A percentile compares a stretch with the other conserved stretches of the same genome.
These are phyloP conservation scores for Mariannaea elegans DNA, from an alignment of 2,329 filamentous ascomycete genomes.

Conservation along the genomic window DNA sequence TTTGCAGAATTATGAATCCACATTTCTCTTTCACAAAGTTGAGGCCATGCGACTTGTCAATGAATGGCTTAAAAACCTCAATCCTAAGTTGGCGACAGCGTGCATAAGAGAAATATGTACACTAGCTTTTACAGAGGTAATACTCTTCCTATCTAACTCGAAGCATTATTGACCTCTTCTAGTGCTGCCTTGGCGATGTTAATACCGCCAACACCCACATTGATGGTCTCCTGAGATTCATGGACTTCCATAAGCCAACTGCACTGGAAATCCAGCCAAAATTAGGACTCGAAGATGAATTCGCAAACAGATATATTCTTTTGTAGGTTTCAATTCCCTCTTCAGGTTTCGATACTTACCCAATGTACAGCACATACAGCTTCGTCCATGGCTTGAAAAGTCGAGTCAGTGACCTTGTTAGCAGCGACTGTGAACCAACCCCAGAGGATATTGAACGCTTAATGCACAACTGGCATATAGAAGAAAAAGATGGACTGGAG, in stretches of 20 bases:
- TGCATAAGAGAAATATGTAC: slow-evolving; percentile 32
- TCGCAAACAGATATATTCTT: slow-evolving; percentile 29
- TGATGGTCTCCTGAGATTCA: slow-evolving; percentile 29
- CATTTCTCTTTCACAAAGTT: slow-evolving; percentile 32
- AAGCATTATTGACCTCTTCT: not conserved
- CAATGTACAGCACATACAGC: slow-evolving; percentile 24
- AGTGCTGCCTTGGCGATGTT: slow-evolving; percentile 33
- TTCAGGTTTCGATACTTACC: not conserved
- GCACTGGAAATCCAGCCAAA: not conserved
- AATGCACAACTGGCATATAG: slow-evolving; percentile 30
- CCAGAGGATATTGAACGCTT: slow-evolving; percentile 9
- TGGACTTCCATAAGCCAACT: slow-evolving; percentile 28
- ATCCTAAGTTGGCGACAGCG: not conserved
- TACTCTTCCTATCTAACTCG: accelerated
- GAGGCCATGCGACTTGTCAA: slow-evolving; percentile 31
- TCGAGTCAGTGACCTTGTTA: slow-evolving; percentile 23
- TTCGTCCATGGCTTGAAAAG: slow-evolving; percentile 37
- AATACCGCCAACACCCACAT: slow-evolving; percentile 28
- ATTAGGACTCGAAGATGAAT: slow-evolving; percentile 24
- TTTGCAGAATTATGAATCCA: slow-evolving; percentile 25
- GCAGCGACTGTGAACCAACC: not conserved
- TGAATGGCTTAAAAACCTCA: not conserved
- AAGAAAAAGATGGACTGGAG: slow-evolving; percentile 15
- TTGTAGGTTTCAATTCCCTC: slow-evolving; percentile 3
- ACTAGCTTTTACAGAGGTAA: slow-evolving; percentile 30